Evolutionary conservation across 345 rosid genomes (phyloP), one percentile per base, ranked within the genome.

Genomic region (Ceriops zippeliana): DNA sequence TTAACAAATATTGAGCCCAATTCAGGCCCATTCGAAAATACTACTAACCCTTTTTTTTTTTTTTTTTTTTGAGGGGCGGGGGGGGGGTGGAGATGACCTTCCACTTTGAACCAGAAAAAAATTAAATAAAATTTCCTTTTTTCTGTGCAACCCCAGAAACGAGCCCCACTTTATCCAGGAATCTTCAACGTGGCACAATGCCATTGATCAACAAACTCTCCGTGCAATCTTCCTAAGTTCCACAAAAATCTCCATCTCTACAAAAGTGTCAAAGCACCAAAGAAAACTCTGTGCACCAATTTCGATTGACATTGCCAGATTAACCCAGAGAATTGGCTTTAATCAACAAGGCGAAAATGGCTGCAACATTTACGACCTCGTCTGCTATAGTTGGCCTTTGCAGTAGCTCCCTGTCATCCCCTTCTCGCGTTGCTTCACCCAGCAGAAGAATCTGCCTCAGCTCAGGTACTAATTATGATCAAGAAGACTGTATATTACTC

Each of bases 351-450:
- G 2, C 52, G 66, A 74, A 34, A 71, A 87, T 89, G 92, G 96
- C 96, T 56, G 82, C 96, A 59, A 58, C 88, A 67, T 72, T 84
- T 72, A 81, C 89, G 47, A 68, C 84, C 58, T 81, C 96, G 6
- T 65, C 79, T 16, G 71, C 92, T 69, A 84, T 90, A 42, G 65
- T 82, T 26, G 97, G 97, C 70, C 86, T 93, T n/a, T 85, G 84
- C 80, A 73, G 81, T 70, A 58, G 85, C 72, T 68, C 82, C 1
- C 81, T 83, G n/a, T 67, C 87, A 17, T 52, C 84, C 17, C 74
- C 59, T 70, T 46, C 71, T 53, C 65, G 54, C 54, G 20, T 22
- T 17, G 58, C 73, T 38, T 62, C 73, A 1, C 58, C 82, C 34
- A 81, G 31, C 52, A 78, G 27, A 42, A 42, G 16, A 72, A n/a